Evolutionary conservation across 192 early-diverging fungal species (phyloP), one percentile per base, ranked within the genome.

Genomic region (Geranomyces michiganensis): DNA sequence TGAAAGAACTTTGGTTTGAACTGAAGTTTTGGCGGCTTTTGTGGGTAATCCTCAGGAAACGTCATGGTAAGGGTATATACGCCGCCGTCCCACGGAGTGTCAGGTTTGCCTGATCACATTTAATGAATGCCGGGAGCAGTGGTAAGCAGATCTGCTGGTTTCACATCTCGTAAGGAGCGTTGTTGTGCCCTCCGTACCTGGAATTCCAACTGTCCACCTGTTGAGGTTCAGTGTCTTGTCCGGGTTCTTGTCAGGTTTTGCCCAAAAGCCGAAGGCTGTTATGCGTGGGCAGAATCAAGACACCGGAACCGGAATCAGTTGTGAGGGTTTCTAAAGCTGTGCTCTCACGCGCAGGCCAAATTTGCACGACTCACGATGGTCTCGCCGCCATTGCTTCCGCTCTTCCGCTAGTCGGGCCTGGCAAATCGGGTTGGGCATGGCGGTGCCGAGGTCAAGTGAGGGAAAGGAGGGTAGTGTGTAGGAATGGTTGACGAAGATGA

Each of bases 371-470:
- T 53, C 74, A 85, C 84, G 95, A 75, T 96, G 94, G 76, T 96
- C 97, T 81, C 94, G 97, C 69, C 96, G 80, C 97, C 97, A 99
- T 79, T 96, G 94, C 78, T 95, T 96, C 55, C 97, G 83, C 81
- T 99, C 97, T 78, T 97, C 94, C 59, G 87, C 82, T n/a, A 97
- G 82, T 22, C 95, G 82, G 29, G 85, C 87, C 49, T 78, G 82
- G 67, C 92, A 91, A 63, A 97, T 95, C 30, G 63, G 36, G 63
- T 65, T 66, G 29, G 64, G 43, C 71, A 73, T 73, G 36, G 36
- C 36, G 36, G 5, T 41, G 36, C 3, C 5, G 36, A 41, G 36
- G 5, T 41, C 36, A 10, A 41, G 10, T 7, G 36, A 41, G 36
- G 5, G 36, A 7, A 10, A 10, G 36, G 36, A 41, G 36, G 36